Base-by-base conservation (phyloP, 768 basidiomycete genomes). In the Cubamyces lactineus region DNA sequence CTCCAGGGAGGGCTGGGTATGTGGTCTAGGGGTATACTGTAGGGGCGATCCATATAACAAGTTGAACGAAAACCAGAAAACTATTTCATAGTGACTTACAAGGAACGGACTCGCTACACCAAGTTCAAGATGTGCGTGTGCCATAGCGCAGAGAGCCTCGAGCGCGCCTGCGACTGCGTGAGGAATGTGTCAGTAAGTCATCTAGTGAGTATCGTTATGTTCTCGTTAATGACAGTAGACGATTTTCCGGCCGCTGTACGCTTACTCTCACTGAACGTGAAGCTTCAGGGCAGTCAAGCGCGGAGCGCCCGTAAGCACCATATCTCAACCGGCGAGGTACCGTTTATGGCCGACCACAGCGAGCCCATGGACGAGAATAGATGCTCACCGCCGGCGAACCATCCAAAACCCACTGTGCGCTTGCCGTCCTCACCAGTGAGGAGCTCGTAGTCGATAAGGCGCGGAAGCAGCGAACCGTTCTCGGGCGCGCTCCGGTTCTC, bases 391-490 rank as follows among this genome's bases (percentile, higher is more conserved):
- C 95, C 95, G 0, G 95, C 95, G 67, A 89, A 93, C 87, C 88
- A 94, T 0, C 94, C 95, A 76, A 97, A 96, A 0, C 88, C 94
- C 17, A 95, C 92, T 0, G 89, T 90, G 21, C 95, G 79, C 72
- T 89, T 89, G 3, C 88, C 90, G 24, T 78, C 76, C 5, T 71
- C 63, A 23, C 76, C 82, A 2, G 85, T 89, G 24, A 97, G 75
- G 2, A 95, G 82, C 69, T 97, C 95, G 68, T 92, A 95, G 73
- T 97, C 95, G 55, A 97, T 81, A 15, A 96, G 73, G 2, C 82
- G 78, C 1, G 87, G 83, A 5, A 78, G 70, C 39, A 70, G 51
- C 9, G 62, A 54, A 13, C 65, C 61, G 16, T 40, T 11, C 21
- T 61, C 42, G 6, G 53, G 53, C n/a, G 62, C 64, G 17, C 42